Percentiles rank a stretch among this genome's conserved stretches.
phyloP scores from a whole-genome alignment of 2,329 filamentous ascomycete genomes.

The Monilinia laxa region DNA sequence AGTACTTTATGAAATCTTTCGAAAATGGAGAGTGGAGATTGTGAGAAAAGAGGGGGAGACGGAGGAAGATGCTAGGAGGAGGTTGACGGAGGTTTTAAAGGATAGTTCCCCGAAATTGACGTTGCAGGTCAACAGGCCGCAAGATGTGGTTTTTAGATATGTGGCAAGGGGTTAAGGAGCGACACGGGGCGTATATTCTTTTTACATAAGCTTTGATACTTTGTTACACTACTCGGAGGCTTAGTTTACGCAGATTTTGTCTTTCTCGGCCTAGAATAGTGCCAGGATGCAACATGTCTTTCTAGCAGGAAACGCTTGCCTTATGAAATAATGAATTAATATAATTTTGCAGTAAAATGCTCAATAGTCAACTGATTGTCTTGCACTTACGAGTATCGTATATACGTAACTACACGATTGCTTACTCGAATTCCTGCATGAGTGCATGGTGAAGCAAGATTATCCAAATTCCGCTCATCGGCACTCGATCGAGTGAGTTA shows the following conservation, averaged over 20 bases:
- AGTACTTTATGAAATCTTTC: constrained; percentile 22
- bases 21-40: constrained; percentile 21
- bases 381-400: no score
- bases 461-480: no score
- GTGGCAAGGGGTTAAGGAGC: background rate
- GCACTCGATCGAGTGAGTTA: no score
- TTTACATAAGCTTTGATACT: background rate
- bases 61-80: constrained; percentile 19
- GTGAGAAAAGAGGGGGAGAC: constrained; percentile 13
- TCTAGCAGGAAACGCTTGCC: no score
- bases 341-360: no score
- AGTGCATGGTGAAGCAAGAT: no score
- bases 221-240: no score
- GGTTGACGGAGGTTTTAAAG: constrained; percentile 24
- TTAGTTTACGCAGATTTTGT: background rate
- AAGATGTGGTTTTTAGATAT: constrained; percentile 9
- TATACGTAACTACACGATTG: no score
- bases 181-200: no score
- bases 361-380: no score
- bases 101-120: constrained; percentile 25
- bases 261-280: background rate
- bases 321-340: no score
- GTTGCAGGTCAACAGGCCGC: constrained; percentile 25
- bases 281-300: background rate
- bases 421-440: no score